Conservation (phyloP, 139 green algal genomes). For the Tetratostichococcus sp. region DNA sequence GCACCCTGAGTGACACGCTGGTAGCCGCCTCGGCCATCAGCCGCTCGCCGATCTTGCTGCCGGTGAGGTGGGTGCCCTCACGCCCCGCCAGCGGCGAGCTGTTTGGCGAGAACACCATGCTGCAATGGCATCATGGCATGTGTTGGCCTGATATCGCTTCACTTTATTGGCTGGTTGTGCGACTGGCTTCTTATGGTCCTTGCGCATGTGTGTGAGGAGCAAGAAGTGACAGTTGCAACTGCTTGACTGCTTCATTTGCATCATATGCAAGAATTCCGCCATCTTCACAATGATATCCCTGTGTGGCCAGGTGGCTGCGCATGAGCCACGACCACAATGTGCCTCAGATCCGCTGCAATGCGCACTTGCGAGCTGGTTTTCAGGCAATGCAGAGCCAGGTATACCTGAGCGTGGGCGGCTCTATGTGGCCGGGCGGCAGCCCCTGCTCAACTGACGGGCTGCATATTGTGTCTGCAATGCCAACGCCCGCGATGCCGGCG, state of each 20-base stretch:
- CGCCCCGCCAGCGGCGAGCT: conserved; percentile 73
- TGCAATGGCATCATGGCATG: conserved; percentile 13
- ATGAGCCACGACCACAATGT: too few species aligned
- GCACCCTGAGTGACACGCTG: conserved; percentile 67
- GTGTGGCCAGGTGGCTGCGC: too few species aligned
- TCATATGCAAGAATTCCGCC: too few species aligned
- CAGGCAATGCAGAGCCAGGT: neutral
- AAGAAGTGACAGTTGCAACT: too few species aligned
- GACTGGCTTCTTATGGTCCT: too few species aligned
- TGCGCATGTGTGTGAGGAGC: too few species aligned
- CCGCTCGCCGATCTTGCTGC: conserved; percentile 73
- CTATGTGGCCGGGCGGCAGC: conserved; percentile 70
- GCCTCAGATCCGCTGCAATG: too few species aligned
- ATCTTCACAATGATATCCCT: too few species aligned
- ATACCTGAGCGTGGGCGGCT: conserved; percentile 79
- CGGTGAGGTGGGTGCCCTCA: conserved; percentile 69
- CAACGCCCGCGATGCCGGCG: conserved; percentile 42
- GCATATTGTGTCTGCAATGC: conserved; percentile 77
- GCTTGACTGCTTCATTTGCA: too few species aligned
- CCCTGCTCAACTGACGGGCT: conserved; percentile 23
- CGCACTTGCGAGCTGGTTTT: too few species aligned
- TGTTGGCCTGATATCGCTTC: too few species aligned
- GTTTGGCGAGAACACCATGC: conserved; percentile 86
- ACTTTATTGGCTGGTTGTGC: too few species aligned
- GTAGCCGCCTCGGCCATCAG: conserved; percentile 76